phyloP scores from a whole-genome alignment of 2,329 filamentous ascomycete species.

The Colletotrichum tropicale region DNA sequence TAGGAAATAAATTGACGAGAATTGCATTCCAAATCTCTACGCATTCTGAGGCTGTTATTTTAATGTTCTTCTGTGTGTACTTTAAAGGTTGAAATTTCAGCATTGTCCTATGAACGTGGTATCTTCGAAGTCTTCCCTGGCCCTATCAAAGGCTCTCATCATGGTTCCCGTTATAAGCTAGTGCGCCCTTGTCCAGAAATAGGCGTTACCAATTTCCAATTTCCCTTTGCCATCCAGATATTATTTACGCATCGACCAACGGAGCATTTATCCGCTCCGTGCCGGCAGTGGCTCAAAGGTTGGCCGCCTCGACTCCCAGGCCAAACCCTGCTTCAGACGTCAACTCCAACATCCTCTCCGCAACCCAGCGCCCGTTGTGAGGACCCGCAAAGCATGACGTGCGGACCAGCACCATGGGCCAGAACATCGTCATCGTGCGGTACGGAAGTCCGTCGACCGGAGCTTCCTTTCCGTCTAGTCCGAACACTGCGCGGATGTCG shows the following conservation, averaged over 20 bases:
- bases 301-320: background rate
- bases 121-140: background rate
- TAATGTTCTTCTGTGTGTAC: background rate
- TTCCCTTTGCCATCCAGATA: background rate
- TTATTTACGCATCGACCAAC: background rate
- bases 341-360: conserved; percentile 6
- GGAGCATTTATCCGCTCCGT: background rate
- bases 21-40: background rate
- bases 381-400: conserved; percentile 7
- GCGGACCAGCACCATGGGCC: conserved; percentile 6
- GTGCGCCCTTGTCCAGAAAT: background rate
- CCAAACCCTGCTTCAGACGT: conserved; percentile 8
- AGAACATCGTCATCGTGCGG: conserved; percentile 17
- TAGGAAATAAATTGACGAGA: background rate
- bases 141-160: background rate
- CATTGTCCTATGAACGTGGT: background rate
- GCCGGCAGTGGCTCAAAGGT: background rate
- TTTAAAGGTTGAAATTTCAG: background rate
- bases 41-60: background rate
- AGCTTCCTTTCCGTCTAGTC: background rate
- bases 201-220: background rate
- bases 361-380: background rate
- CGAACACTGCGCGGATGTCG: conserved; percentile 5
- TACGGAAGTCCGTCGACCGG: background rate
- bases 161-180: background rate